Base-by-base conservation (phyloP, 2,329 filamentous ascomycete species). In the Neopestalotiopsis clavispora region DNA sequence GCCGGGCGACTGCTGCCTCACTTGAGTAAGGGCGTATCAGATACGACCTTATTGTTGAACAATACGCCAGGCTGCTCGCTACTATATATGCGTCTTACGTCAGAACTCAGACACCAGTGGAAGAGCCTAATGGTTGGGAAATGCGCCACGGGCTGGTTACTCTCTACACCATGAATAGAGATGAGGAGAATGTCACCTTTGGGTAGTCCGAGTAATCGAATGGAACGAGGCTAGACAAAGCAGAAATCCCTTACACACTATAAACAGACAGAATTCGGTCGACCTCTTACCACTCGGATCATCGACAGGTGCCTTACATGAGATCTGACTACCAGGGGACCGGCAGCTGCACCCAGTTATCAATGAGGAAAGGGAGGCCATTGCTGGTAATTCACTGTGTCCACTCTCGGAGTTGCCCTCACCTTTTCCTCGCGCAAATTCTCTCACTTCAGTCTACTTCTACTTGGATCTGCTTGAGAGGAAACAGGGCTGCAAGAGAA, bases 1-100 rank as follows among this genome's bases (percentile, higher is more conserved):
- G 67, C 59, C 72, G 69, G 70, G 70, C 67, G 73, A 70, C 67
- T 61, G 52, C 68, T 72, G 68, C 72, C 61, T 74, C 66, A 67
- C 68, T 70, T 65, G 52, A 58, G n/a, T 1, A 42, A 40, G 20
- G 30, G 42, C 38, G 59, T 66, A 63, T 65, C 64, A 45, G 67
- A 68, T 65, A 61, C 65, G 61, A 59, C 70, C 67, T 56, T 66
- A 20, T 67, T 58, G 65, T 57, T n/a, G 49, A 58, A 58, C 56
- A 52, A 52, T 17, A 23, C 67, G 52, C 61, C 38, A 40, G 20
- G 13, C 20, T 32, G n/a, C n/a, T 59, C 13, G n/a, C 32, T 62
- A 12, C 30, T 30, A 6, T 38, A 62, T 62, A 62, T 40, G 32
- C 30, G n/a, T 62, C n/a, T 34, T 20, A 34, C 28, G 59, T 20